These are phyloP conservation scores for Leccinellum rugosiceps DNA, from an alignment of 768 basidiomycete genomes.

Conservation along the genomic window DNA sequence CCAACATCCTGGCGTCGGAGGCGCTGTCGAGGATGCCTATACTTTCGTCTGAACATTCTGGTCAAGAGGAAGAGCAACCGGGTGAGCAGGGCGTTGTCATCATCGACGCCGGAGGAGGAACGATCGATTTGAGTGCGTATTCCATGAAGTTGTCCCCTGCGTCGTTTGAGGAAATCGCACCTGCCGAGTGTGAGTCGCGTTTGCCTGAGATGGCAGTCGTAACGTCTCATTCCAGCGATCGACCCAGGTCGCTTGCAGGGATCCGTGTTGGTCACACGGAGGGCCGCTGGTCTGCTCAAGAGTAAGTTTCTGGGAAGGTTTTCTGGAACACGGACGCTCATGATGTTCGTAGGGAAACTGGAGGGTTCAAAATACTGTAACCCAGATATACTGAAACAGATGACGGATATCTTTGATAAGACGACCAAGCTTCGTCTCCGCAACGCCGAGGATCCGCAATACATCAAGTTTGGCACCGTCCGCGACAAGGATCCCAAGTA, in stretches of 20 bases:
- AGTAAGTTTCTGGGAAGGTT: constrained; percentile 8
- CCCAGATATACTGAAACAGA: constrained; percentile 34
- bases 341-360: constrained; percentile 23
- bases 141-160: constrained; percentile 38
- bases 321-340: background rate
- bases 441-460: constrained; percentile 35
- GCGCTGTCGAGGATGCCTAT: constrained; percentile 16
- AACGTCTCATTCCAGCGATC: background rate
- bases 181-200: constrained; percentile 32
- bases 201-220: background rate
- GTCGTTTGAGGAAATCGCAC: constrained; percentile 38
- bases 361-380: constrained; percentile 30
- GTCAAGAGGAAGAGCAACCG: constrained; percentile 20
- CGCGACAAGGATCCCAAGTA: constrained; percentile 37
- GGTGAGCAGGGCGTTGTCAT: constrained; percentile 38
- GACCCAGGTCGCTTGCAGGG: constrained; percentile 39
- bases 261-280: constrained; percentile 36
- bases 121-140: constrained; percentile 42
- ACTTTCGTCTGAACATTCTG: constrained; percentile 16
- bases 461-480: constrained; percentile 40
- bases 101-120: constrained; percentile 51
- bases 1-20: constrained; percentile 42
- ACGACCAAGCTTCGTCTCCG: constrained; percentile 45
- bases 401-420: constrained; percentile 38
- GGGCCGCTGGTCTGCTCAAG: constrained; percentile 32